phyloP scores from a whole-genome alignment of 2,329 filamentous ascomycete species.

The Colletotrichum sansevieriae region DNA sequence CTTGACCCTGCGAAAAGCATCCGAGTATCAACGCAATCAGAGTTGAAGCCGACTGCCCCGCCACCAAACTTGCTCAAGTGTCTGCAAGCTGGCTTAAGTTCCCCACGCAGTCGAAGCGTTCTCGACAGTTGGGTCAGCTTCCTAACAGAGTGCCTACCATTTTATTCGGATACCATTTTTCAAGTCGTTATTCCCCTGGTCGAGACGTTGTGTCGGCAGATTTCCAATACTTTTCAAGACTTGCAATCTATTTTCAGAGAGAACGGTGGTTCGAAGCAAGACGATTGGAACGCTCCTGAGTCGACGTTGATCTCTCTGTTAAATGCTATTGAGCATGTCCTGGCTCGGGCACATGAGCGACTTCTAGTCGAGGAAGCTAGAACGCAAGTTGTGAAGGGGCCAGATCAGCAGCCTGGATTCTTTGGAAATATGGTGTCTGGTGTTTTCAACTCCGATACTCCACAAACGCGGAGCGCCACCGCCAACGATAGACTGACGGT shows the following conservation, averaged over 20 bases:
- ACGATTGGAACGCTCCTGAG: constrained; percentile 66
- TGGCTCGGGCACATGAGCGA: constrained; percentile 88
- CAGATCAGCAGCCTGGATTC: constrained; percentile 87
- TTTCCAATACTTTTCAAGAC: constrained; percentile 78
- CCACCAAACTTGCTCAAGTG: constrained; percentile 83
- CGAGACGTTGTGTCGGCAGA: constrained; percentile 86
- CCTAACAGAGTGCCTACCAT: constrained; percentile 83
- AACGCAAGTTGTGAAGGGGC: constrained; percentile 77
- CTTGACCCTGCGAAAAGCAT: constrained; percentile 57
- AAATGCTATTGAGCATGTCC: constrained; percentile 91
- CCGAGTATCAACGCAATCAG: constrained; percentile 54
- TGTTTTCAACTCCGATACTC: constrained; percentile 84
- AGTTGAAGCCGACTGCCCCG: constrained; percentile 62
- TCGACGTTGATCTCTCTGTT: constrained; percentile 85
- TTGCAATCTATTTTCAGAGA: constrained; percentile 74
- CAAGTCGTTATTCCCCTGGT: constrained; percentile 92
- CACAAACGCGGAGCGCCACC: constrained; percentile 83
- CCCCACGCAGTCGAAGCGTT: constrained; percentile 78
- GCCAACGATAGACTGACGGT: constrained; percentile 95
- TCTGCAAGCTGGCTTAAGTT: constrained; percentile 84
- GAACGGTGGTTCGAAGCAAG: constrained; percentile 45
- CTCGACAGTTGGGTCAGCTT: constrained; percentile 94
- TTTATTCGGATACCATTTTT: constrained; percentile 88
- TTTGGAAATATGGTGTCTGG: constrained; percentile 96
- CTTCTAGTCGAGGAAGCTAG: constrained; percentile 82